A percentile compares a stretch with the other conserved stretches of the same genome.
Evolutionary conservation across 768 basidiomycete genomes (phyloP).

Genomic region (Boletus speciosus): DNA sequence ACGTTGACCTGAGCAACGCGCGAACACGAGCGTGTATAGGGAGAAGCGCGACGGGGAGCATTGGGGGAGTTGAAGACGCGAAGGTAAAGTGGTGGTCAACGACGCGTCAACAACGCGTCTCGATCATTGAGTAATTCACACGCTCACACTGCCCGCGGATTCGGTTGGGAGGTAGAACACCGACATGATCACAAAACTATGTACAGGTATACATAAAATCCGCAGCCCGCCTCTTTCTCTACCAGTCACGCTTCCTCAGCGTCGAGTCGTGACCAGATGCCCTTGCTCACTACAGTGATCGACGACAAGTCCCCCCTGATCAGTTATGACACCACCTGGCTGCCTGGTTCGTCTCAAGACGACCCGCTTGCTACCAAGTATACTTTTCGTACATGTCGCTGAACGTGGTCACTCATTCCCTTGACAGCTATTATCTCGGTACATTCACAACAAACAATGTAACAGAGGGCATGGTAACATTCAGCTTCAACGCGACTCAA

Average conservation of each 20-base stretch:
- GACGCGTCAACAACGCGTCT: constrained; percentile 26
- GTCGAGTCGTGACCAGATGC: constrained; percentile 14
- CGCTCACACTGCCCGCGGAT: too few relatives aligned
- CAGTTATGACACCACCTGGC: constrained; percentile 25
- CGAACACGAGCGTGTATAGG: constrained; percentile 60
- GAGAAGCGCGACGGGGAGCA: constrained; percentile 46
- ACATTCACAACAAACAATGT: constrained; percentile 40
- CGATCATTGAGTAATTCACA: constrained; percentile 15
- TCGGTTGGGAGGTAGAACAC: neutral
- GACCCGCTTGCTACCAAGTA: constrained; percentile 19
- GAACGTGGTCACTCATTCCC: neutral
- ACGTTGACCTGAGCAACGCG: constrained; percentile 68
- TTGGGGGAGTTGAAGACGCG: constrained; percentile 53
- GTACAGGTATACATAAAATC: too few relatives aligned
- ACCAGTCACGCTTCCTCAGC: neutral
- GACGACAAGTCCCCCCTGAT: constrained; percentile 35
- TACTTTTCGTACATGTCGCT: neutral
- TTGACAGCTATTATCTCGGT: constrained; percentile 35
- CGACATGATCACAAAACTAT: neutral
- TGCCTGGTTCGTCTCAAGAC: constrained; percentile 9
- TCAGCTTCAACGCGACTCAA: constrained; percentile 48
- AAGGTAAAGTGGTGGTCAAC: constrained; percentile 41
- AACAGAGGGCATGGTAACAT: constrained; percentile 32
- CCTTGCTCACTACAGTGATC: constrained; percentile 22
- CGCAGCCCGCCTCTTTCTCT: neutral